phyloP scores from a whole-genome alignment of 352 stramenopile species.

The Phytopythium helicoides region DNA sequence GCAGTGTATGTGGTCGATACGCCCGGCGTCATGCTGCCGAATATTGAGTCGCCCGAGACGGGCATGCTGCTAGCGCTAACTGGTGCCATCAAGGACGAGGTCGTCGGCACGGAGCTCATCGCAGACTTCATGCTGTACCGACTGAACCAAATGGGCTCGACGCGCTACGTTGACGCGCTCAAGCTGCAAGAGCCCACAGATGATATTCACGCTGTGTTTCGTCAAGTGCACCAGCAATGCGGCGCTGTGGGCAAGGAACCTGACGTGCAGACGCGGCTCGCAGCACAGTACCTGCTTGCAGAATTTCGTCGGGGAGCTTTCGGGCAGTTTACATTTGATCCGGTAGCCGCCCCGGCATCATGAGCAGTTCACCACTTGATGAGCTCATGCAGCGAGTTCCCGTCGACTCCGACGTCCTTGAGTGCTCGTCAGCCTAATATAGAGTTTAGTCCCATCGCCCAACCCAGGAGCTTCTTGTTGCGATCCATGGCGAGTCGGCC shows the following conservation, averaged over 20 bases:
- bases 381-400: not conserved
- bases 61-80: conserved; percentile 85
- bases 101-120: conserved; percentile 84
- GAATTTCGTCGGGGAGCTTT: conserved; percentile 78
- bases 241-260: conserved; percentile 76
- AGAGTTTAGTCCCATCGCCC: too few relatives aligned
- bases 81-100: conserved; percentile 84
- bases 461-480: too few relatives aligned
- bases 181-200: conserved; percentile 67
- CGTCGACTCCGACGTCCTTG: not conserved
- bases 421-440: too few relatives aligned
- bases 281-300: conserved; percentile 66
- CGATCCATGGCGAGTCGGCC: not conserved
- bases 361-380: conserved; percentile 1
- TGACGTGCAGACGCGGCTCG: conserved; percentile 63
- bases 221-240: conserved; percentile 58
- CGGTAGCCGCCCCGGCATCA: conserved; percentile 18
- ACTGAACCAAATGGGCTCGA: conserved; percentile 79
- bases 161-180: conserved; percentile 75
- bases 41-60: conserved; percentile 73
- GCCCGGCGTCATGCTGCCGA: conserved; percentile 86
- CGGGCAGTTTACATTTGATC: conserved; percentile 82
- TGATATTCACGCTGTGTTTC: conserved; percentile 67
- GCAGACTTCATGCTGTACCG: conserved; percentile 89
- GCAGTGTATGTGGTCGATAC: conserved; percentile 90